Base-by-base conservation (phyloP, 106 monocot genomes). In the Amphibolis antarctica region DNA sequence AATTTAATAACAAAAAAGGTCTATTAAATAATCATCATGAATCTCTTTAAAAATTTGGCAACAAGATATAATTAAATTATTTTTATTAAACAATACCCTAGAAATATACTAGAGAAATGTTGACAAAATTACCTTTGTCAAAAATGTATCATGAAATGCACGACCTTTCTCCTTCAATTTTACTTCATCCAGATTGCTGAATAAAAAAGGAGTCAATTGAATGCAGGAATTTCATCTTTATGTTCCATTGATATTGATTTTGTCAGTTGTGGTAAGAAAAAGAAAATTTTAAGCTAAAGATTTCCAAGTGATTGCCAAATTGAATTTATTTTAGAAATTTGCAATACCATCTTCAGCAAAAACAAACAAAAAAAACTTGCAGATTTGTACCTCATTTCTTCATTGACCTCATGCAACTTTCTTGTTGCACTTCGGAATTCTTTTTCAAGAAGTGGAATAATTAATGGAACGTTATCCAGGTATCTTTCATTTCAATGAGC, bases 391-490 rank as follows among this genome's bases (percentile, higher is more conserved):
- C 87, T 69, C 60, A 92, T 58, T 73, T 92, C 92, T 75, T 87
- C 79, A 83, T 65, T 87, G 23, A 80, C 56, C 55, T 87, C 84
- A 42, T 67, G 76, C 28, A 92, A 69, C 57, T 85, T 87, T 65
- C 77, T 84, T 68, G 77, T 84, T 56, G 77, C 52, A 54, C 79
- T 75, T 2, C 92, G 79, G 30, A 74, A 65, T 74, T 92, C 87
- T 42, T 84, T 92, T 42, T 87, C 92, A 26, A 92, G 77, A 75
- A 92, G 81, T 63, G 87, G 84, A 75, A 92, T 74, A 63, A 92
- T 81, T 56, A 87, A 64, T 25, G 92, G 92, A 74, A 92, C 84
- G 76, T 71, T 87, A 50, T 82, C 87, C 77, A 87, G 70, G 22
- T 88, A 92, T 84, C 92, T 92, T 61, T 23, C 3, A 1, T 24